Base-by-base conservation (phyloP, 495 filamentous ascomycete genomes). In the Tricharina praecox region DNA sequence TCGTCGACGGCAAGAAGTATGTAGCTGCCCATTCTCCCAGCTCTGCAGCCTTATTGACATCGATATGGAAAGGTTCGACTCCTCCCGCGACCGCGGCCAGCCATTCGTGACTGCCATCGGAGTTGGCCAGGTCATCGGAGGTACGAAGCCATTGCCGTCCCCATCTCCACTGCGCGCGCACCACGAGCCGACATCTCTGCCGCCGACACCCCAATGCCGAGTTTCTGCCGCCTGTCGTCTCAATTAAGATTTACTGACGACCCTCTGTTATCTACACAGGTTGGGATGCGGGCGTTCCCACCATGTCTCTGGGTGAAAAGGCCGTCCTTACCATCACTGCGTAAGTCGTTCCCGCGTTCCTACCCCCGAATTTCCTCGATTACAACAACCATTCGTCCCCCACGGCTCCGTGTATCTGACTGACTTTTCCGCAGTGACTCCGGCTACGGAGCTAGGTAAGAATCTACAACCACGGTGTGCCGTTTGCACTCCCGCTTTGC, bases 221-320 rank as follows among this genome's bases (percentile, higher is more conserved):
- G n/a, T n/a, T n/a, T n/a, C n/a, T n/a, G n/a, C n/a, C n/a, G n/a
- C n/a, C n/a, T n/a, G n/a, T n/a, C n/a, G n/a, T n/a, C n/a, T n/a
- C n/a, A n/a, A n/a, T n/a, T n/a, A n/a, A n/a, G n/a, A n/a, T n/a
- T n/a, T n/a, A n/a, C n/a, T n/a, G n/a, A n/a, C n/a, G n/a, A n/a
- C n/a, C n/a, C n/a, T n/a, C n/a, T n/a, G n/a, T n/a, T n/a, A n/a
- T n/a, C n/a, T n/a, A n/a, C n/a, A n/a, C 46, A 78, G 77, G 78
- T 24, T 82, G 78, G 78, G 78, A 82, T 55, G 70, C 79, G 63
- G 76, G 72, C 53, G 75, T 82, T 23, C 65, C 66, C 21, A 53
- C 68, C 50, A 79, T 82, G 75, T 69, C 66, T 37, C 61, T 82
- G 33, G 78, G 78, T 51, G 76, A 82, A 64, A 73, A 72, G 61